Evolutionary conservation across 202 grass and related monocot genomes (phyloP).

Genomic region (Schoenoplectus tabernaemontani): DNA sequence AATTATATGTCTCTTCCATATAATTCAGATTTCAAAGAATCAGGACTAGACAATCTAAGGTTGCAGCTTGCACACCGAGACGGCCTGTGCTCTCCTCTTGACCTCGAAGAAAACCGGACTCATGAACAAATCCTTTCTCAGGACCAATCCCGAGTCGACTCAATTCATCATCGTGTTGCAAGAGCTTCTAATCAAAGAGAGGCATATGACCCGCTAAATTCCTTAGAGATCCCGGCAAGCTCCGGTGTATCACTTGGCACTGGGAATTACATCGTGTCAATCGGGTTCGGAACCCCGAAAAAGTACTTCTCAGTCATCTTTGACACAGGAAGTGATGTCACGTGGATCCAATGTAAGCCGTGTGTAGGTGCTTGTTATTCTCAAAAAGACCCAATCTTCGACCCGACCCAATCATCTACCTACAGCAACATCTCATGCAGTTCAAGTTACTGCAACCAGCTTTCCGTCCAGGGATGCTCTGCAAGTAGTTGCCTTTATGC

Average conservation of each 20-base stretch:
- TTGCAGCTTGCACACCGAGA: conserved; percentile 25
- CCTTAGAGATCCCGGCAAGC: conserved; percentile 37
- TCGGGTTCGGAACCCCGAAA: conserved; percentile 54
- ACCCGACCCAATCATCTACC: conserved; percentile 42
- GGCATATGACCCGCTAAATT: not conserved
- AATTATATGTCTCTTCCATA: conserved; percentile 4
- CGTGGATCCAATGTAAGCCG: conserved; percentile 72
- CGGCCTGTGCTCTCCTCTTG: conserved; percentile 24
- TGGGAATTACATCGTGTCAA: conserved; percentile 43
- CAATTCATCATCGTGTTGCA: conserved; percentile 11
- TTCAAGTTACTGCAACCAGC: conserved; percentile 47
- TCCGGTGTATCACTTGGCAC: conserved; percentile 22
- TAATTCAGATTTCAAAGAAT: not conserved
- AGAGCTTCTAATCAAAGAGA: not conserved
- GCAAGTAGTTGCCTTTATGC: conserved; percentile 38
- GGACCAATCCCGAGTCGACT: conserved; percentile 29
- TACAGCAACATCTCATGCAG: conserved; percentile 73
- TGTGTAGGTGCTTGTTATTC: conserved; percentile 47
- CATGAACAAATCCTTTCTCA: conserved; percentile 22
- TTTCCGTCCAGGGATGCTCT: conserved; percentile 23
- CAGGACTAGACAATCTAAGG: conserved; percentile 5
- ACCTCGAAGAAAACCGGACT: not conserved
- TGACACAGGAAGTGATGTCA: conserved; percentile 80
- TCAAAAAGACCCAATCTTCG: conserved; percentile 50
- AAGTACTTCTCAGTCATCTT: conserved; percentile 17